phyloP scores from a whole-genome alignment of 805 yeast genomes.

The Barnettozyma sucrosica region DNA sequence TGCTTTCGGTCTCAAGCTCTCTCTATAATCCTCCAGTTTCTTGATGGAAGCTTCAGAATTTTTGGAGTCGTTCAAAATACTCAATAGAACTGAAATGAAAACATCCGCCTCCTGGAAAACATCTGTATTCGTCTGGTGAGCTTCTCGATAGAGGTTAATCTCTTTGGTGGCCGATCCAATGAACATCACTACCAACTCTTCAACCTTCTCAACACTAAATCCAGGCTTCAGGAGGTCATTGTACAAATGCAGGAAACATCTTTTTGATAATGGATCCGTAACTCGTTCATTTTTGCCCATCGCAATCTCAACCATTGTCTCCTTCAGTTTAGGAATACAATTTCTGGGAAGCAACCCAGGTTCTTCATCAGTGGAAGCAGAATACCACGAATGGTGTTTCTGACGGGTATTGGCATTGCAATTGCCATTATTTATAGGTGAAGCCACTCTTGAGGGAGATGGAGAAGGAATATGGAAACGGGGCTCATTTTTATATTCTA shows the following conservation, averaged over 20 bases:
- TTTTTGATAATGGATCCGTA: conserved; percentile 45
- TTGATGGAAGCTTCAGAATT: conserved; percentile 32
- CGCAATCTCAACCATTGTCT: conserved; percentile 39
- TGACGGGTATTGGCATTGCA: conserved; percentile 18
- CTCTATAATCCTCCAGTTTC: conserved; percentile 40
- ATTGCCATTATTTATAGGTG: conserved; percentile 17
- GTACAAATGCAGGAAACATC: conserved; percentile 57
- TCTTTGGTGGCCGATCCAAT: conserved; percentile 50
- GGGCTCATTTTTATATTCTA: conserved; percentile 61
- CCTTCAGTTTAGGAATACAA: conserved; percentile 33
- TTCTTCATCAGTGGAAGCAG: conserved; percentile 21
- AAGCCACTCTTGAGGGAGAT: conserved; percentile 9
- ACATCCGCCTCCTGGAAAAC: conserved; percentile 18
- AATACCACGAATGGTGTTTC: conserved; percentile 28
- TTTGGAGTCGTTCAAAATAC: conserved; percentile 15
- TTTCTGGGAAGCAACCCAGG: conserved; percentile 33
- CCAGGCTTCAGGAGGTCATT: conserved; percentile 44
- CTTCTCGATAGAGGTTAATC: conserved; percentile 30
- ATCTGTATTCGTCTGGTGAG: conserved; percentile 14
- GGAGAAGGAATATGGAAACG: conserved; percentile 36
- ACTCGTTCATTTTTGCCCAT: conserved; percentile 33
- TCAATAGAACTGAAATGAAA: conserved; percentile 15
- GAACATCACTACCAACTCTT: conserved; percentile 46
- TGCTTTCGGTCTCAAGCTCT: conserved; percentile 20
- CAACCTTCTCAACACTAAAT: conserved; percentile 29